Evolutionary conservation across 805 yeast species (phyloP), one percentile per base, ranked within the genome.

Genomic region (Metschnikowia lochheadii): DNA sequence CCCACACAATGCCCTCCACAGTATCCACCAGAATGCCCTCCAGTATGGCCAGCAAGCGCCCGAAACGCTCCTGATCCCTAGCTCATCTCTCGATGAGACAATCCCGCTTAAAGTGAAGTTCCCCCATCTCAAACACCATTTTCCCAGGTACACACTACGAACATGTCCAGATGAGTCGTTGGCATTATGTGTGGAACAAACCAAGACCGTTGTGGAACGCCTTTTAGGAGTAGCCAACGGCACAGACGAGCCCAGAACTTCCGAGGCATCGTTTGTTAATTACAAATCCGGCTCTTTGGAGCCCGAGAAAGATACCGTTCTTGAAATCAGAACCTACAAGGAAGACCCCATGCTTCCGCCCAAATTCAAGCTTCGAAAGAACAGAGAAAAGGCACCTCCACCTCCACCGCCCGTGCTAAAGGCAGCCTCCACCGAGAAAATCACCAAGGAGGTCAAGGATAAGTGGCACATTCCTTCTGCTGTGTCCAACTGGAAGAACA

Each of bases 401-500:
- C 81, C 89, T 0, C 75, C 76, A 1, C 76, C 80, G 3, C 95
- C 96, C 0, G 80, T 89, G 0, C 76, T 89, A 40, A 66, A 69
- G 47, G 82, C 87, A n/a, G 54, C 57, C 14, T 54, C 63, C 10
- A 75, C 82, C 5, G 81, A 80, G 48, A 77, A 65, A 59, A 64
- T 85, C 17, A 79, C 90, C 0, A 80, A 81, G 26, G 88, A 85
- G 56, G 96, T 90, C 48, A 87, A 83, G 55, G 81, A 79, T 26
- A 77, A 80, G 53, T 92, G 97, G 97, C 77, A 78, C 44, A 89
- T 94, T 31, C 98, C 98, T 0, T 84, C 96, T 0, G 89, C 95
- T 1, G 80, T 92, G 0, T 92, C 98, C 1, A 89, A 89, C 65
- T 94, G 98, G 97, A 91, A 90, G 66, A 94, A 94, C 65, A 88